Percentiles rank a stretch among this genome's conserved stretches.
Evolutionary conservation across 495 filamentous ascomycete species (phyloP).

Genomic region (Melanomma pulvis-pyrius): DNA sequence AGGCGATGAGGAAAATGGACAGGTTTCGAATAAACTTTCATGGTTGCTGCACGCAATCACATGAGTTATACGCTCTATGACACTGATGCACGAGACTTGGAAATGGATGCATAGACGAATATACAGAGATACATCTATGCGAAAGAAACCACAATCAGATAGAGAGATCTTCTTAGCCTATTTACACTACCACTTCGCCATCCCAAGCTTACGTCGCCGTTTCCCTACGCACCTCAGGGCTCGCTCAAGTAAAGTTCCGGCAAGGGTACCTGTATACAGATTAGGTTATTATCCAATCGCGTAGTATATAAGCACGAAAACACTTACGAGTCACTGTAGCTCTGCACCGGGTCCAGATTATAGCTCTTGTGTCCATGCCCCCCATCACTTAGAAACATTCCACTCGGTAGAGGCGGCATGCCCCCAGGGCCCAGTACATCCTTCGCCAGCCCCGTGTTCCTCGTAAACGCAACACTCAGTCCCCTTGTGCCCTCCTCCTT

Average conservation of each 20-base stretch:
- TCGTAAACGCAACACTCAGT: slow-evolving; percentile 71
- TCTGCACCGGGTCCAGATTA: slow-evolving; percentile 56
- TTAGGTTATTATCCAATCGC: neutral
- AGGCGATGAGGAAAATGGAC: no score
- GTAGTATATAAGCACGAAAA: neutral
- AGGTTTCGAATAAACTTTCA: no score
- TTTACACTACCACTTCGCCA: slow-evolving; percentile 16
- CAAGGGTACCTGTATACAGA: slow-evolving; percentile 43
- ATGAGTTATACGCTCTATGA: no score
- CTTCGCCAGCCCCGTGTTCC: slow-evolving; percentile 61
- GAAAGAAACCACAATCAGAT: neutral
- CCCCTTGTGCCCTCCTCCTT: slow-evolving; percentile 75
- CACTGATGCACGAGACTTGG: no score
- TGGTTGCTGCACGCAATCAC: no score
- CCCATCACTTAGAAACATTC: slow-evolving; percentile 50
- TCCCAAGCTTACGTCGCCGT: neutral
- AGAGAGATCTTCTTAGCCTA: slow-evolving; percentile 10
- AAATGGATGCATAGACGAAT: no score
- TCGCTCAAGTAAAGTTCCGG: slow-evolving; percentile 40
- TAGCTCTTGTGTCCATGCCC: slow-evolving; percentile 60
- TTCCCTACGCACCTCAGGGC: neutral
- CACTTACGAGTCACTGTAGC: slow-evolving; percentile 62
- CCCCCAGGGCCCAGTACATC: slow-evolving; percentile 72
- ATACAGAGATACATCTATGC: no score
- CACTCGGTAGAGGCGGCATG: slow-evolving; percentile 80